Base-by-base conservation (phyloP, 192 early-diverging fungal species). In the Borealophlyctis nickersoniae region DNA sequence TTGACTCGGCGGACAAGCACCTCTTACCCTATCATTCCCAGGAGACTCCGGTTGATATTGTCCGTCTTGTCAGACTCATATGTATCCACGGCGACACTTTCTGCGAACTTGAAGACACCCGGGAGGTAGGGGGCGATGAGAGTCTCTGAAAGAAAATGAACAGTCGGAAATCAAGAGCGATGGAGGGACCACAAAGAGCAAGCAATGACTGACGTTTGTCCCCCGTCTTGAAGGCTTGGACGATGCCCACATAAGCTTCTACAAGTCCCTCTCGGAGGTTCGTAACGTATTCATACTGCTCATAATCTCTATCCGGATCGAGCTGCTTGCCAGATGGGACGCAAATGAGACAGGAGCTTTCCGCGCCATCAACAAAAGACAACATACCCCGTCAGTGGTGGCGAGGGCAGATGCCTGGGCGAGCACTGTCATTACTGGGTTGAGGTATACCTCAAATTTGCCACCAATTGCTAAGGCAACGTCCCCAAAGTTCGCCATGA, bases 401-500 rank as follows among this genome's bases (percentile, higher is more conserved):
- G 36, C 48, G 45, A 81, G 50, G 4, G 58, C 11, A 26, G 56
- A 51, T 4, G 95, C 93, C 52, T 92, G 88, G 27, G 84, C 77
- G n/a, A 98, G 80, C n/a, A 96, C 87, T 55, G 73, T 74, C 91
- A 98, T 93, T 22, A 88, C 82, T 1, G 89, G 79, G 35, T 92
- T 85, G 24, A 98, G 67, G 75, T 89, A 97, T 3, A 66, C 64
- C 58, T 86, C 90, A 72, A 98, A 99, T 5, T 76, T 35, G 2
- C 84, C 88, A 26, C 93, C 90, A 66, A 98, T 91, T 1, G 96
- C 95, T 45, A 97, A 72, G n/a, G 95, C 95, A 74, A 99, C 89
- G 76, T 99, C 96, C 39, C 96, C 96, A 81, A 99, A 95, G 75
- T 88, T 89, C 1, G 95, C 94, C 24, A 99, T 81, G 66, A 95